A percentile compares a stretch with the other conserved stretches of the same genome.
phyloP scores from a whole-genome alignment of 2,329 filamentous ascomycete genomes.

The Curvularia verruculosa region DNA sequence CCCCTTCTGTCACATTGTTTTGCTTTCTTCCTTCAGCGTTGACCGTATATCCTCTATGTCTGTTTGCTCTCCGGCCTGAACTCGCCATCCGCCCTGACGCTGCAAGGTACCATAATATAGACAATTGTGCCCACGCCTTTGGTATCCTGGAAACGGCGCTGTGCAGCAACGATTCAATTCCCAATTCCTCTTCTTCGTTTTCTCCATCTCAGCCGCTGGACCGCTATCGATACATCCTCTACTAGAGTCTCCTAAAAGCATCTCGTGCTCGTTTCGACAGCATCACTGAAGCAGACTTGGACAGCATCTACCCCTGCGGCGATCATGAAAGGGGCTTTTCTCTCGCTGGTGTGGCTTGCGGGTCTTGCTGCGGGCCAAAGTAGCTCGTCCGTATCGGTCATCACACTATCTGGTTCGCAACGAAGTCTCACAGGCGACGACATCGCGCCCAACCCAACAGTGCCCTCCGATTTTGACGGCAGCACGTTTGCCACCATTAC shows the following conservation, averaged over 20 bases:
- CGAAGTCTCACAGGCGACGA: constrained; percentile 26
- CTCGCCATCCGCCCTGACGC: neutral
- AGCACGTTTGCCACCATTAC: constrained; percentile 34
- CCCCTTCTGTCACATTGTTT: neutral
- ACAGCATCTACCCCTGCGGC: constrained; percentile 11
- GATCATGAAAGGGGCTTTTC: constrained; percentile 31
- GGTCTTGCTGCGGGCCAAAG: constrained; percentile 32
- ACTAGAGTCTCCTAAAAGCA: neutral
- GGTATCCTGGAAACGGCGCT: constrained; percentile 3
- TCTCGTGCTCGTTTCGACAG: neutral
- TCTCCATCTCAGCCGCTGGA: neutral
- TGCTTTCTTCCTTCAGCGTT: neutral
- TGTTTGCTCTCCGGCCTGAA: neutral
- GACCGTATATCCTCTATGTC: neutral
- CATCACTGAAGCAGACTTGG: neutral
- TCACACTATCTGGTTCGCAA: constrained; percentile 33
- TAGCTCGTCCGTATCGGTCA: constrained; percentile 32
- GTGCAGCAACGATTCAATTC: constrained; percentile 4
- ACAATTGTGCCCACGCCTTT: neutral
- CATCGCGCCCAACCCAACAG: constrained; percentile 32
- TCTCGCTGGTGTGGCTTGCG: constrained; percentile 34
- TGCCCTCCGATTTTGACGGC: constrained; percentile 38
- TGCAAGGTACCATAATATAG: neutral
- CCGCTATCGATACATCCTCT: neutral
- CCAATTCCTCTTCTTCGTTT: neutral